Percentiles rank a stretch among this genome's conserved stretches.
Conservation (phyloP, 768 basidiomycete species). For the Termitomyces sp. region DNA sequence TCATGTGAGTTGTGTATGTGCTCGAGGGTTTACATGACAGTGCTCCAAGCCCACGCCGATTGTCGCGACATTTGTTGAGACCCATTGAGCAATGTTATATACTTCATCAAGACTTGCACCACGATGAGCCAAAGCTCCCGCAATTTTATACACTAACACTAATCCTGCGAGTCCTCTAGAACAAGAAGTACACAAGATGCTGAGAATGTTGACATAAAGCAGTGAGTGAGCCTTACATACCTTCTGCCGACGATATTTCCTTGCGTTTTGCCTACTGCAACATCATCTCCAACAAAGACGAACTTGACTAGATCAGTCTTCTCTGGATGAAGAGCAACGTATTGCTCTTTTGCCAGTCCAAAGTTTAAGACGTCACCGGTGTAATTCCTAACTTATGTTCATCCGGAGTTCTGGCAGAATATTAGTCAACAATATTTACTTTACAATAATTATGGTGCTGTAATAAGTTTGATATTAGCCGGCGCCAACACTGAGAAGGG, state of each 20-base stretch:
- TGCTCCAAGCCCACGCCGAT: constrained; percentile 87
- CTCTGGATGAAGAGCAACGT: constrained; percentile 62
- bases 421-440: constrained; percentile 34
- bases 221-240: constrained; percentile 27
- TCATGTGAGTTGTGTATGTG: not conserved
- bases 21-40: constrained; percentile 54
- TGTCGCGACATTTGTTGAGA: constrained; percentile 65
- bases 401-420: not conserved
- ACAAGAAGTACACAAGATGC: not conserved
- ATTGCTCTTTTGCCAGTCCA: constrained; percentile 83
- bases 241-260: constrained; percentile 83
- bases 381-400: constrained; percentile 55
- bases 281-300: constrained; percentile 85
- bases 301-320: constrained; percentile 67
- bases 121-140: constrained; percentile 70
- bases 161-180: constrained; percentile 76
- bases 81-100: constrained; percentile 56
- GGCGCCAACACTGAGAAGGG: not conserved
- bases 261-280: constrained; percentile 76
- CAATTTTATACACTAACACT: constrained; percentile 85
- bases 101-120: constrained; percentile 70
- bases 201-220: not conserved
- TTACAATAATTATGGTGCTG: constrained; percentile 80
- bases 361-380: constrained; percentile 92
- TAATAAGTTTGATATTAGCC: not conserved